A percentile compares a stretch with the other conserved stretches of the same genome.
These are phyloP conservation scores for Phytophthora litchii DNA, from an alignment of 352 stramenopile genomes.

Conservation along the genomic window DNA sequence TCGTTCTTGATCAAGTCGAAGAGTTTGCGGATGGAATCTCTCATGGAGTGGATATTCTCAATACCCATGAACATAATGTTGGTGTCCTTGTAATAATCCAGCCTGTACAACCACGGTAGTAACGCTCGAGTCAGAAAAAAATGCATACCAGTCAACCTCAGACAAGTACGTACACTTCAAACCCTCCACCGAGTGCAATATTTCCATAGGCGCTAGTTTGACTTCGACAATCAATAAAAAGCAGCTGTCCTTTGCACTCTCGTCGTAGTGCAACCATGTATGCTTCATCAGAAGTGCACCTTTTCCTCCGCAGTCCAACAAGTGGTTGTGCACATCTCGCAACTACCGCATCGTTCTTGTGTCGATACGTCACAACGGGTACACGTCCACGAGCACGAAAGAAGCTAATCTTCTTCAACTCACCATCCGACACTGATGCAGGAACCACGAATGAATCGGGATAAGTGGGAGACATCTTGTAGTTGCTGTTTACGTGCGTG, in stretches of 20 bases:
- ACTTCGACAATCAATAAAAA: slow-evolving; percentile 85
- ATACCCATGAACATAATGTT: slow-evolving; percentile 90
- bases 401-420: slow-evolving; percentile 84
- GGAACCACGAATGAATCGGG: slow-evolving; percentile 90
- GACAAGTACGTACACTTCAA: slow-evolving; percentile 74
- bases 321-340: slow-evolving; percentile 94
- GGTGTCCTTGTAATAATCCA: slow-evolving; percentile 85
- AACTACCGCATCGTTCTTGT: slow-evolving; percentile 92
- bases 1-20: slow-evolving; percentile 89
- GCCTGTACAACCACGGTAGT: slow-evolving; percentile 19
- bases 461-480: slow-evolving; percentile 86
- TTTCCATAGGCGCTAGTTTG: slow-evolving; percentile 89
- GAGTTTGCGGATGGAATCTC: slow-evolving; percentile 81
- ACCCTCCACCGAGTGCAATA: slow-evolving; percentile 77
- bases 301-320: slow-evolving; percentile 93
- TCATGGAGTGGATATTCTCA: slow-evolving; percentile 94
- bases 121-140: slow-evolving; percentile 15
- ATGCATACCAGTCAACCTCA: background rate
- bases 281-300: slow-evolving; percentile 91
- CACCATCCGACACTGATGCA: slow-evolving; percentile 89
- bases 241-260: slow-evolving; percentile 63
- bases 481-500: slow-evolving; percentile 73
- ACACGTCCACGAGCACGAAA: slow-evolving; percentile 94
- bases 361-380: slow-evolving; percentile 91
- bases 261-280: slow-evolving; percentile 64